Evolutionary conservation across 176 grass and related monocot genomes (phyloP), one percentile per base, ranked within the genome.

Genomic region (Eragrostis nindensis): DNA sequence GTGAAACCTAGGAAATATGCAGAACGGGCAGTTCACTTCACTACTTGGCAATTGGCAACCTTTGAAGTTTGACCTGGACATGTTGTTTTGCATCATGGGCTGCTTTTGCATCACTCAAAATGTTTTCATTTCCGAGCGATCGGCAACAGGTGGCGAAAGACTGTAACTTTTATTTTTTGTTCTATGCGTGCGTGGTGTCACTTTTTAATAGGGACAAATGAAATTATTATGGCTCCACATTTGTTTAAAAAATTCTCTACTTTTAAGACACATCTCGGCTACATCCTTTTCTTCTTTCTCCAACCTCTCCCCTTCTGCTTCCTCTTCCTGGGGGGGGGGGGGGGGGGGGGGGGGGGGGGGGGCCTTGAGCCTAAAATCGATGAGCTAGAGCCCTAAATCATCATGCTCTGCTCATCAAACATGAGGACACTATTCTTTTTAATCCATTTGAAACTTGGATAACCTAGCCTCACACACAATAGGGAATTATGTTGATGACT

Each of bases 51-150:
- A 71, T 56, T 85, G 82, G 67, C 64, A 47, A 3, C 19, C 25
- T n/a, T 22, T 46, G 68, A 62, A 42, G 18, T 64, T 88, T 77
- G 77, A 77, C 77, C 32, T 65, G 42, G 26, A 55, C 11, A 39
- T 25, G 22, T 8, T 66, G 27, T 15, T 7, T 38, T 13, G 26
- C 71, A 41, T 26, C 71, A 53, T 14, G 71, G 47, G 39, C 27
- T 48, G 39, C 77, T 77, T 89, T 89, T 72, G 87, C 82, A 72
- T 82, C 72, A 22, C 66, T 66, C 68, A 11, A 50, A 45, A 70
- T 42, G 40, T 49, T 29, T 66, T 49, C 65, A 27, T 82, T 89
- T 77, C 29, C 25, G 67, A 82, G 78, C 24, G 19, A 77, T 49
- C 77, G 72, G 71, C 54, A 13, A 47, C 65, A 66, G 43, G 66